Conservation (phyloP, 2,329 filamentous ascomycete genomes). For the Bertia moriformis region DNA sequence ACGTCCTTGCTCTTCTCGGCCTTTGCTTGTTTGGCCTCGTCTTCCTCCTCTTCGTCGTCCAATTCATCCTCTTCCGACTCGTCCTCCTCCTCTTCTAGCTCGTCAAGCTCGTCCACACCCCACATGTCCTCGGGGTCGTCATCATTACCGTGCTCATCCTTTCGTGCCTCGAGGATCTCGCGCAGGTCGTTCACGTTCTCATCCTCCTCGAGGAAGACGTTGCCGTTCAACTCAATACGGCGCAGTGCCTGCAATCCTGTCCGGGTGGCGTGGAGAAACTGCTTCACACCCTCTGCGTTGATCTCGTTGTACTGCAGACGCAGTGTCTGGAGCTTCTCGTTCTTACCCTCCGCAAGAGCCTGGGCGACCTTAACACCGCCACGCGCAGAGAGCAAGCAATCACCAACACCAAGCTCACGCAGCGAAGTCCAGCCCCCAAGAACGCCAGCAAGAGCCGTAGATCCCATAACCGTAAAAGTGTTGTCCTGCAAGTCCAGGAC, state of each 20-base stretch:
- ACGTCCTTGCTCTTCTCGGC: slow-evolving; percentile 46
- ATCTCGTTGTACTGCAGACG: slow-evolving; percentile 93
- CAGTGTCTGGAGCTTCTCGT: slow-evolving; percentile 65
- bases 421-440: slow-evolving; percentile 62
- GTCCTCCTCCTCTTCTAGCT: slow-evolving; percentile 63
- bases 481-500: slow-evolving; percentile 92
- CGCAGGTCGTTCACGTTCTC: slow-evolving; percentile 53
- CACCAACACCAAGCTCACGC: slow-evolving; percentile 73
- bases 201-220: slow-evolving; percentile 84
- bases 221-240: slow-evolving; percentile 87
- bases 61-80: slow-evolving; percentile 57
- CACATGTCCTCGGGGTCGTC: slow-evolving; percentile 63
- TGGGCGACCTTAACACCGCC: slow-evolving; percentile 62
- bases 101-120: slow-evolving; percentile 74
- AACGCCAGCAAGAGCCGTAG: slow-evolving; percentile 63
- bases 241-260: slow-evolving; percentile 59
- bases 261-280: slow-evolving; percentile 54
- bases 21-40: slow-evolving; percentile 52
- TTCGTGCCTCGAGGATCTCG: slow-evolving; percentile 60
- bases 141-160: slow-evolving; percentile 56
- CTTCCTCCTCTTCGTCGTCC: slow-evolving; percentile 55
- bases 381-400: slow-evolving; percentile 69
- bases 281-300: slow-evolving; percentile 58
- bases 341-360: slow-evolving; percentile 61
- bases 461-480: slow-evolving; percentile 75